Percentiles rank a stretch among this genome's conserved stretches.
Evolutionary conservation across 1,284 basidiomycete genomes (phyloP).

Genomic region (Rhodotorula sp.): DNA sequence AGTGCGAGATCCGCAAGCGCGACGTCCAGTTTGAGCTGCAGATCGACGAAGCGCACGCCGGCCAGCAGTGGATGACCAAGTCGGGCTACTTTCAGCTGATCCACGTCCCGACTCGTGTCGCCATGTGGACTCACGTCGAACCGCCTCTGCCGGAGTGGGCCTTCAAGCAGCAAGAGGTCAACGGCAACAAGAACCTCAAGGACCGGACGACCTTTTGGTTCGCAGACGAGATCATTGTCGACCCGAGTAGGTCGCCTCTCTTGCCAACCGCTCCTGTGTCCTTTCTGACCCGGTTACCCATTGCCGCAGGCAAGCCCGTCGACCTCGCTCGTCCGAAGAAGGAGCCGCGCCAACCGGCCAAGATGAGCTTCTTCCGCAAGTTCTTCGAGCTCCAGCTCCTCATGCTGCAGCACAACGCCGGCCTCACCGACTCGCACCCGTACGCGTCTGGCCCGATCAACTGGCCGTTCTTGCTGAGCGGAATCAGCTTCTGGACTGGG

Average conservation of each 20-base stretch:
- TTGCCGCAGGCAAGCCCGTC: conserved; percentile 13
- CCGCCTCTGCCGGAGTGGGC: conserved; percentile 87
- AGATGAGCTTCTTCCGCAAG: conserved; percentile 91
- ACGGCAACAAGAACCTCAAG: conserved; percentile 88
- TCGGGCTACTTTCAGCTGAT: conserved; percentile 83
- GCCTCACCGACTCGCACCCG: conserved; percentile 88
- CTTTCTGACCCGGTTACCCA: too few relatives aligned
- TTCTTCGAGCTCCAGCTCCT: conserved; percentile 88
- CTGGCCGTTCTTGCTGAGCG: conserved; percentile 94
- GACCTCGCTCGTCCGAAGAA: conserved; percentile 26
- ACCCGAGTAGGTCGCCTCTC: conserved; percentile 42
- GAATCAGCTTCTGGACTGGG: conserved; percentile 97
- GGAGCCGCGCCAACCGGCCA: conserved; percentile 64
- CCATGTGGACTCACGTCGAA: conserved; percentile 85
- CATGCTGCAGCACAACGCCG: conserved; percentile 98
- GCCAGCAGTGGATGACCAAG: conserved; percentile 84
- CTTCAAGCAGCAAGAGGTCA: conserved; percentile 94
- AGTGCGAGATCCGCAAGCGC: conserved; percentile 55
- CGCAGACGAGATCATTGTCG: conserved; percentile 74
- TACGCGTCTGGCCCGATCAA: conserved; percentile 92
- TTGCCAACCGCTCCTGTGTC: background rate
- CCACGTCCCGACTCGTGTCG: conserved; percentile 84
- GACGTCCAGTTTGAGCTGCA: conserved; percentile 81
- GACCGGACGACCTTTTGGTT: conserved; percentile 86
- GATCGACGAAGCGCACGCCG: conserved; percentile 68